phyloP scores from a whole-genome alignment of 352 stramenopile species.

The Globisporangium paddicum region DNA sequence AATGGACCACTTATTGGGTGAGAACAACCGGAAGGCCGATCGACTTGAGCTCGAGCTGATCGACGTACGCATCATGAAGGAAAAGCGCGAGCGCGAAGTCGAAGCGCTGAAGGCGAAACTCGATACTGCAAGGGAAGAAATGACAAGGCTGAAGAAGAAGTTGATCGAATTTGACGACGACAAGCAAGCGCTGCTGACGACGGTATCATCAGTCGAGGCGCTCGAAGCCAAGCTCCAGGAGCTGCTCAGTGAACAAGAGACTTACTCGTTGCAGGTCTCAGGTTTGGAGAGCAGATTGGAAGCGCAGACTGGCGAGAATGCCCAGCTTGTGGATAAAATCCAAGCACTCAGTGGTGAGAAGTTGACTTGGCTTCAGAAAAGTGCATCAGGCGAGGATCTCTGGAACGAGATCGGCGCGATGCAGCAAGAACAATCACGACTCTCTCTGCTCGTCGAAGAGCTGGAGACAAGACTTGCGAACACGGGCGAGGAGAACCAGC shows the following conservation, averaged over 20 bases:
- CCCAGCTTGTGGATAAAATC: constrained; percentile 5
- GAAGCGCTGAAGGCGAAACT: constrained; percentile 28
- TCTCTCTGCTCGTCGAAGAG: constrained; percentile 3
- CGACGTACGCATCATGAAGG: constrained; percentile 33
- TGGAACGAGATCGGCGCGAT: constrained; percentile 19
- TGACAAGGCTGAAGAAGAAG: constrained; percentile 19
- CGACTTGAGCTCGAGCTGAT: constrained; percentile 36
- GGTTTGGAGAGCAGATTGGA: constrained; percentile 3
- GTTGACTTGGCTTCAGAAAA: constrained; percentile 19
- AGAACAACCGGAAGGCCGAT: constrained; percentile 28
- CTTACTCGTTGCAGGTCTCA: neutral
- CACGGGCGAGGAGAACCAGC: constrained; percentile 19
- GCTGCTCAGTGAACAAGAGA: constrained; percentile 5
- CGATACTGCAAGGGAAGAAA: constrained; percentile 22
- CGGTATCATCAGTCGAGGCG: neutral
- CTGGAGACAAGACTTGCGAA: constrained; percentile 11
- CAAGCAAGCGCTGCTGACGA: constrained; percentile 14
- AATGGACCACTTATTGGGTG: constrained; percentile 30
- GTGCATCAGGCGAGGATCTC: constrained; percentile 21
- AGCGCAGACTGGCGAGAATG: neutral
- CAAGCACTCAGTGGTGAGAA: constrained; percentile 16
- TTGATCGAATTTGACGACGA: constrained; percentile 20
- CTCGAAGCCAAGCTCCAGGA: constrained; percentile 11
- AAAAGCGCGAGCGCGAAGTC: constrained; percentile 23
- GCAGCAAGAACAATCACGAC: constrained; percentile 19